Percentiles rank a stretch among this genome's conserved stretches.
Conservation (phyloP, 176 grass and related monocot genomes). For the Raddia guianensis region DNA sequence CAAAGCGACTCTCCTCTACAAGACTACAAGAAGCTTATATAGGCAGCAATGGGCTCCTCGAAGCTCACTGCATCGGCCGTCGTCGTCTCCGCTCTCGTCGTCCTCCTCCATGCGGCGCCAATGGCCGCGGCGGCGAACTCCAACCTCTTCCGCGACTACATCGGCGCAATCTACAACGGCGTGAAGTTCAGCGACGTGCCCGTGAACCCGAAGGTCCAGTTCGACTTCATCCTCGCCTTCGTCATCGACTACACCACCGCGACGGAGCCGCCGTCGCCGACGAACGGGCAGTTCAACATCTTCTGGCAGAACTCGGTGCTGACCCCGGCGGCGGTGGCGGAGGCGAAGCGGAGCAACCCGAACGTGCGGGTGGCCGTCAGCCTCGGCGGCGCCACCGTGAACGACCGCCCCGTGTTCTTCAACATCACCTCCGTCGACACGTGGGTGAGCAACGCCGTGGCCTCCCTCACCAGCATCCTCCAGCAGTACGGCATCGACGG, state of each 20-base stretch:
- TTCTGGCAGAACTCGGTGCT: conserved; percentile 72
- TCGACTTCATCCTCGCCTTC: conserved; percentile 77
- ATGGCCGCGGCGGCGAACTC: conserved; percentile 50
- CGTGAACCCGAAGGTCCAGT: conserved; percentile 47
- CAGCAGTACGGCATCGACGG: conserved; percentile 59
- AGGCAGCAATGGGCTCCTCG: conserved; percentile 48
- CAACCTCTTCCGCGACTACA: conserved; percentile 78
- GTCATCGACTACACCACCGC: conserved; percentile 70
- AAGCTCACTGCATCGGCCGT: conserved; percentile 36
- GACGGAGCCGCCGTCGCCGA: conserved; percentile 51
- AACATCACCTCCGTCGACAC: conserved; percentile 58
- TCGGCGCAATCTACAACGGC: conserved; percentile 62
- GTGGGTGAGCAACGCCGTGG: conserved; percentile 73
- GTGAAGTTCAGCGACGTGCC: conserved; percentile 88
- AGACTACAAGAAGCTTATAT: neutral
- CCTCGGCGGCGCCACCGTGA: conserved; percentile 66
- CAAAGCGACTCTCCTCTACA: neutral
- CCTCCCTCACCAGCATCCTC: conserved; percentile 61
- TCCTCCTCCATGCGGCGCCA: neutral
- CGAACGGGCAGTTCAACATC: conserved; percentile 68
- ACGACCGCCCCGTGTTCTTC: conserved; percentile 48
- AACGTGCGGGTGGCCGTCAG: conserved; percentile 79
- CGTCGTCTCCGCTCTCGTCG: conserved; percentile 33
- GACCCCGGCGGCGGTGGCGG: conserved; percentile 45
- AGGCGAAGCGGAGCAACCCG: conserved; percentile 55